Conservation (phyloP, 345 rosid genomes). For the Pistacia integerrima region DNA sequence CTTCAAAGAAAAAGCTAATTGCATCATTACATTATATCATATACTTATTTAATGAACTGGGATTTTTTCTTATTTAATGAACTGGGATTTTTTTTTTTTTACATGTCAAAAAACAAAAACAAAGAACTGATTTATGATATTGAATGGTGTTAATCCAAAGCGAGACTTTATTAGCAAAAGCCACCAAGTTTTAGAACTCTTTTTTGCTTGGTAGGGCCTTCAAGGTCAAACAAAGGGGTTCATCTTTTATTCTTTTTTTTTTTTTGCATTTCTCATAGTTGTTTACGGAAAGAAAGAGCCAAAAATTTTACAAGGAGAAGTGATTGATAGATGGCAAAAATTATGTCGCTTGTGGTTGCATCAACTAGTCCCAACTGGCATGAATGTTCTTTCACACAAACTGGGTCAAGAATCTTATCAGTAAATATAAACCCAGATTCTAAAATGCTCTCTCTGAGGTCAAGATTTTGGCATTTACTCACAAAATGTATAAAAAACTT, state of each 20-base stretch:
- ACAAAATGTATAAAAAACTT: neutral
- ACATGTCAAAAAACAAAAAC: too few relatives aligned
- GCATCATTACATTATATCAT: too few relatives aligned
- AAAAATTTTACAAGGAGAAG: neutral
- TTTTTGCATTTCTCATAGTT: neutral
- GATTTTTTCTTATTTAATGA: too few relatives aligned
- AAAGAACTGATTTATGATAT: neutral
- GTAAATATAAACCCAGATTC: neutral
- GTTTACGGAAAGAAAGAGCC: neutral
- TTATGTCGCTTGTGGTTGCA: neutral
- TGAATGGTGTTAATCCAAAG: neutral
- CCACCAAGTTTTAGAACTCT: neutral
- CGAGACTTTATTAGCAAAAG: neutral
- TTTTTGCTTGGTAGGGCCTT: neutral
- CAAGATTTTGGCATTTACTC: conserved; percentile 3
- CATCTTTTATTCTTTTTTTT: neutral
- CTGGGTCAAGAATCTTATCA: neutral
- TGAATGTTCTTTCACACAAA: conserved; percentile 5
- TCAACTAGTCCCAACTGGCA: conserved; percentile 5
- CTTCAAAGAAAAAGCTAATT: too few relatives aligned
- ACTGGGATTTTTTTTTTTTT: too few relatives aligned
- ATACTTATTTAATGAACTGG: too few relatives aligned
- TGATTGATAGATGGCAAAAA: conserved; percentile 15
- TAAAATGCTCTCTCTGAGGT: too few relatives aligned
- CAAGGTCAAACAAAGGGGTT: neutral